Conservation (phyloP, 2,329 filamentous ascomycete genomes). For the Alternaria sp. region DNA sequence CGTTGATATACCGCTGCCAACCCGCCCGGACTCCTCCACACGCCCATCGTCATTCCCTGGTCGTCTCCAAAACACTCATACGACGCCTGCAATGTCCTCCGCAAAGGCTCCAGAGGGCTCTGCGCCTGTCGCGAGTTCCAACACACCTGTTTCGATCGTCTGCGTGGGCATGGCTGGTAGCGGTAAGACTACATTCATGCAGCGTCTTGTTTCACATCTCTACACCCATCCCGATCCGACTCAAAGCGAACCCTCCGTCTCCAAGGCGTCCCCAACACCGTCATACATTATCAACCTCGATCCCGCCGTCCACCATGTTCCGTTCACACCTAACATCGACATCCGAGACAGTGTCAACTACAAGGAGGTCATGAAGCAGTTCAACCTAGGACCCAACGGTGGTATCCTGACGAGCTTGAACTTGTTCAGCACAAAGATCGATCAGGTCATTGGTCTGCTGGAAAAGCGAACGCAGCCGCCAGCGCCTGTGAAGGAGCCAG, state of each 20-base stretch:
- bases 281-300: constrained; percentile 98
- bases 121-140: constrained; percentile 20
- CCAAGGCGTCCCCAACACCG: constrained; percentile 56
- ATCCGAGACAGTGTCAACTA: constrained; percentile 99
- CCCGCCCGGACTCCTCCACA: background rate
- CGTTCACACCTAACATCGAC: constrained; percentile 97
- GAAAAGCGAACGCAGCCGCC: constrained; percentile 82
- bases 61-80: constrained; percentile 4
- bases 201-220: constrained; percentile 92
- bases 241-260: constrained; percentile 38
- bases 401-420: constrained; percentile 96
- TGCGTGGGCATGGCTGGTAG: constrained; percentile 98
- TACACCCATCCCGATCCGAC: constrained; percentile 73
- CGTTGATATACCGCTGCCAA: background rate
- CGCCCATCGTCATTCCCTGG: background rate
- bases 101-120: constrained; percentile 31
- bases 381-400: constrained; percentile 95
- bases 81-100: constrained; percentile 54
- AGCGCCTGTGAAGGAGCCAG: constrained; percentile 33
- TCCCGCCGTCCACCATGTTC: constrained; percentile 89
- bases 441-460: constrained; percentile 87
- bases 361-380: constrained; percentile 99
- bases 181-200: constrained; percentile 99
- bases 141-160: constrained; percentile 76
- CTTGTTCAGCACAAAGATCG: constrained; percentile 96